Base-by-base conservation (phyloP, 2,329 filamentous ascomycete genomes). In the Aspergillus sp. region DNA sequence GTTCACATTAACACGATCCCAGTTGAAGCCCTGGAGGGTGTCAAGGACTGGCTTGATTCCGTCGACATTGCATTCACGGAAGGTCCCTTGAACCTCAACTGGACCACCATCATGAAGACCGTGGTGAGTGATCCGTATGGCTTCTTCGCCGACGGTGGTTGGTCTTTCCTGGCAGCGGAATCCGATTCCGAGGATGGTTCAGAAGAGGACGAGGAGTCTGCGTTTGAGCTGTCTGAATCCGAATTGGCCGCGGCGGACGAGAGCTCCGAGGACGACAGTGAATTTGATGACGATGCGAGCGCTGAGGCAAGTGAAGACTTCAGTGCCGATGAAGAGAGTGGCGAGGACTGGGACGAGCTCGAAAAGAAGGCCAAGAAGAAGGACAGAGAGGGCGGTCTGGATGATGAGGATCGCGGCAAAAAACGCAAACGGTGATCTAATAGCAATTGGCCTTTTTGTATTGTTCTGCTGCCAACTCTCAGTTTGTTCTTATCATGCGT, bases 21-120 rank as follows among this genome's bases (percentile, higher is more conserved):
- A 0, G 91, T 99, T 20, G 94, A 99, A 69, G 90, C 88, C 2
- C 81, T 99, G 3, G 94, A 99, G 62, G 87, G 90, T 49, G 93
- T 99, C 61, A 97, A 97, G 74, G 95, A 99, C 68, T 99, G 94
- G 87, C 83, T 99, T 9, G 93, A 99, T 73, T 92, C 88, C 1
- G 92, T 94, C 45, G 93, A 99, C 67, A 96, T 99, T 67, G 87
- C 94, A 16, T 97, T 87, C 78, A 89, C 86, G 11, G 95, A 99
- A 73, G 94, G 94, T 52, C 94, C 93, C 1, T 85, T 99, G 62
- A 99, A 99, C 77, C 81, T 99, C 52, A 97, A 97, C 80, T 99
- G 94, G 94, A 88, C 89, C 10, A 96, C 92, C 14, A 99, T 99
- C 69, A 99, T 99, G 91, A 99, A 99, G 81, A 99, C 94, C 0